Evolutionary conservation across 192 early-diverging fungal species (phyloP).

Genomic region (Coemansia erecta): DNA sequence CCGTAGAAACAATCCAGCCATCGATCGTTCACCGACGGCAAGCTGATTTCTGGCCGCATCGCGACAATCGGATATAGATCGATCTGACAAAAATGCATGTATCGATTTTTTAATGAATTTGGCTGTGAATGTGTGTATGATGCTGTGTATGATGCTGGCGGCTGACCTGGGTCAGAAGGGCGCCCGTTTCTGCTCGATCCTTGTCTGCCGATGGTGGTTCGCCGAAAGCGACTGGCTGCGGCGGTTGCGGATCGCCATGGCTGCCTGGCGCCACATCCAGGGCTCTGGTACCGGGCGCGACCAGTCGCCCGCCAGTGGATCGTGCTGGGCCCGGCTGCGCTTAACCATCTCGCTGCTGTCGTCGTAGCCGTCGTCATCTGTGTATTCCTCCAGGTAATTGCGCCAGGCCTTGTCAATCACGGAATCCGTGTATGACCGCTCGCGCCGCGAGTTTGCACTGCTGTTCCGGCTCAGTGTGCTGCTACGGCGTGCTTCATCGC

Average conservation of each 20-base stretch:
- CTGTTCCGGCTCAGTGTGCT: slow-evolving; percentile 19
- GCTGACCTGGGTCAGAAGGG: not conserved
- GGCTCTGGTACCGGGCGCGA: slow-evolving; percentile 40
- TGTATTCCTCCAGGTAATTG: slow-evolving; percentile 35
- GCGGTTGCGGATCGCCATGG: slow-evolving; percentile 45
- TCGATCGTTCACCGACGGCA: no score
- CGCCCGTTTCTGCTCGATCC: no score
- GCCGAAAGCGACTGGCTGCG: slow-evolving; percentile 43
- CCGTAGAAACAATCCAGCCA: no score
- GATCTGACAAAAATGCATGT: no score
- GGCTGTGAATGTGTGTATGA: not conserved
- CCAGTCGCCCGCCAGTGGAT: slow-evolving; percentile 8
- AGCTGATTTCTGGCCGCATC: no score
- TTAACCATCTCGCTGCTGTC: slow-evolving; percentile 3
- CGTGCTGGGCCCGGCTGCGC: slow-evolving; percentile 3
- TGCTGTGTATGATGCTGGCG: not conserved
- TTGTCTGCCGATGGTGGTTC: slow-evolving; percentile 13
- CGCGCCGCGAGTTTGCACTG: slow-evolving; percentile 37
- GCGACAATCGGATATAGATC: no score
- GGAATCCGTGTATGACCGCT: slow-evolving; percentile 48
- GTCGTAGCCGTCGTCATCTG: slow-evolving; percentile 20
- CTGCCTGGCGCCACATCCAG: slow-evolving; percentile 53
- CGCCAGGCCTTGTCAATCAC: slow-evolving; percentile 46
- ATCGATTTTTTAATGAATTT: no score
- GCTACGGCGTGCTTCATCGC: not conserved